Percentiles rank a stretch among this genome's conserved stretches.
Conservation (phyloP, 176 grass and related monocot genomes). For the Avena atlantica region DNA sequence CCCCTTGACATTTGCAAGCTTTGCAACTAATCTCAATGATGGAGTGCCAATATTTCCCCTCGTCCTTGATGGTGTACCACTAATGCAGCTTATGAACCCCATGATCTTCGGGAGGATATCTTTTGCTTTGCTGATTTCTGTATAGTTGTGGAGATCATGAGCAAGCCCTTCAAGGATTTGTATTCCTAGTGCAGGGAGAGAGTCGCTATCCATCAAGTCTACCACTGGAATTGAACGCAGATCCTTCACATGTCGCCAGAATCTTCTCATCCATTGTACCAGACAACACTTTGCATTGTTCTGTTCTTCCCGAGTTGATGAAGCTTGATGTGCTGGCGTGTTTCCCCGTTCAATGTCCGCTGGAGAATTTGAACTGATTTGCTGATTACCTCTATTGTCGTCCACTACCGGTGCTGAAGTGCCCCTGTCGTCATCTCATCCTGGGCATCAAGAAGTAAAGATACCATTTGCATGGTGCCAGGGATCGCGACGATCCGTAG, state of each 20-base stretch:
- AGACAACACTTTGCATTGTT: not conserved
- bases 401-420: not conserved
- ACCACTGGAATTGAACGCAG: not conserved
- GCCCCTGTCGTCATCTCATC: not conserved
- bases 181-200: conserved; percentile 18
- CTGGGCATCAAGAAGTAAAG: not conserved
- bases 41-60: not conserved
- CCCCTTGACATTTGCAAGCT: not conserved
- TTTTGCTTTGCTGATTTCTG: not conserved
- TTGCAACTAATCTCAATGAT: conserved; percentile 7
- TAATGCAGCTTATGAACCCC: conserved; percentile 7
- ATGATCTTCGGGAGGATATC: conserved; percentile 24
- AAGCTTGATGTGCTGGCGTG: not conserved
- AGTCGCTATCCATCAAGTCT: not conserved
- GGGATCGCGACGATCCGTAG: not conserved
- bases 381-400: not conserved
- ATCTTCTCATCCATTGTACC: not conserved
- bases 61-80: not conserved
- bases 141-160: conserved; percentile 16
- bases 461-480: not conserved
- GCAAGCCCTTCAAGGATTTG: not conserved
- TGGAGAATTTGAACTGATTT: not conserved
- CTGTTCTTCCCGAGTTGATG: no score
- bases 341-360: not conserved
- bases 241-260: not conserved